Evolutionary conservation across 192 early-diverging fungal genomes (phyloP).

Genomic region (Geranomyces michiganensis): DNA sequence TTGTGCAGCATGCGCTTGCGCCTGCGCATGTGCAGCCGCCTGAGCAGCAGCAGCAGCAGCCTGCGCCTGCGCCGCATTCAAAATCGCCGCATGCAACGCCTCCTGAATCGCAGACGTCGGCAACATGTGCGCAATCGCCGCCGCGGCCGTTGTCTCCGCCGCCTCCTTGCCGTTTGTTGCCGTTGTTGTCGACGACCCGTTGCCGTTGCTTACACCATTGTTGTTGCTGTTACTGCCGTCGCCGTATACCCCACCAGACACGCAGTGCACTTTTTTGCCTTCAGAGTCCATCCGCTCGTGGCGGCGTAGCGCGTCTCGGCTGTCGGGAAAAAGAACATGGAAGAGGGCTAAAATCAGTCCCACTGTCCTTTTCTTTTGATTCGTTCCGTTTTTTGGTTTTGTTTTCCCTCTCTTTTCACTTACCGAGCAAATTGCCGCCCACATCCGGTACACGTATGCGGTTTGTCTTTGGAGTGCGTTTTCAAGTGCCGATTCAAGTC

Average conservation of each 20-base stretch:
- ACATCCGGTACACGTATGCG: constrained; percentile 38
- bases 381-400: too few species aligned
- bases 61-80: constrained; percentile 17
- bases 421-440: constrained; percentile 46
- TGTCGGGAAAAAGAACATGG: not conserved
- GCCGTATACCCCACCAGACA: not conserved
- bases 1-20: not conserved
- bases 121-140: constrained; percentile 8
- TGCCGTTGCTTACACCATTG: not conserved
- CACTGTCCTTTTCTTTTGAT: too few species aligned
- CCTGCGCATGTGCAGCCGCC: constrained; percentile 21
- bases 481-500: constrained; percentile 47
- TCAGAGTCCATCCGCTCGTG: constrained; percentile 50
- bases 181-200: not conserved
- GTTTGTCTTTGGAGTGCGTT: constrained; percentile 44
- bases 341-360: too few species aligned
- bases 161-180: not conserved
- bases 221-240: not conserved
- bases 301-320: constrained; percentile 43
- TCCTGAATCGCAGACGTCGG: constrained; percentile 19
- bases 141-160: not conserved
- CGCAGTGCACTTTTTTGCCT: constrained; percentile 49
- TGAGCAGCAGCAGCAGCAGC: not conserved
- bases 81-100: constrained; percentile 22
- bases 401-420: not conserved